Evolutionary conservation across 345 rosid genomes (phyloP).

Genomic region (Camelina laxa): DNA sequence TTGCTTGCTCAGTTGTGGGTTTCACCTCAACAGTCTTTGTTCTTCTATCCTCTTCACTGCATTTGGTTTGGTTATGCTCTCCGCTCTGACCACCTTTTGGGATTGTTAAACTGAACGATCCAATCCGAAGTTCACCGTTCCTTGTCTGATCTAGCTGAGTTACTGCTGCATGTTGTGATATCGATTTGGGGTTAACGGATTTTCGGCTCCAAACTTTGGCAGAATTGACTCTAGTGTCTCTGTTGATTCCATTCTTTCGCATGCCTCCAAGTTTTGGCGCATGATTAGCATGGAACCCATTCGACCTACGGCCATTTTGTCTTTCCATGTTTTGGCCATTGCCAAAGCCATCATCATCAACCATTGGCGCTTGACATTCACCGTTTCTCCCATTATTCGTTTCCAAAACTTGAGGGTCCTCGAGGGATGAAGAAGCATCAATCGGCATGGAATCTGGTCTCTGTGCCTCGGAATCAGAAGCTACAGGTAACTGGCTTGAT

Average conservation of each 20-base stretch:
- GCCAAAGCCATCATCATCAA: constrained; percentile 42
- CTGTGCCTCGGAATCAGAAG: constrained; percentile 54
- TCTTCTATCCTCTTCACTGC: constrained; percentile 47
- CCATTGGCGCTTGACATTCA: constrained; percentile 52
- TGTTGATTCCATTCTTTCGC: constrained; percentile 62
- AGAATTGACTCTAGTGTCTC: constrained; percentile 53
- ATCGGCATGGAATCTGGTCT: constrained; percentile 46
- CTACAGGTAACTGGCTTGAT: constrained; percentile 45
- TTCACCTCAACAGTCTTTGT: constrained; percentile 46
- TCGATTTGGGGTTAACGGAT: constrained; percentile 51
- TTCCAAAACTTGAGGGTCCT: constrained; percentile 46
- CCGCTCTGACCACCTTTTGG: constrained; percentile 49
- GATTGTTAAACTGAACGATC: constrained; percentile 77
- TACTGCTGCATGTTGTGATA: constrained; percentile 52
- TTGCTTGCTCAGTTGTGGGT: constrained; percentile 41
- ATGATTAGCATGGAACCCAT: constrained; percentile 55
- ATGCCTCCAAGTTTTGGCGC: constrained; percentile 53
- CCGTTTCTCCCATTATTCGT: constrained; percentile 48
- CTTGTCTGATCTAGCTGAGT: constrained; percentile 53
- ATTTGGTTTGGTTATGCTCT: constrained; percentile 46
- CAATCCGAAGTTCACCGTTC: constrained; percentile 69
- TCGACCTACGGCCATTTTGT: constrained; percentile 47
- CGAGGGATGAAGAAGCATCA: constrained; percentile 48
- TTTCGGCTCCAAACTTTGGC: constrained; percentile 82
- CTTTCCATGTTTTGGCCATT: constrained; percentile 48